Evolutionary conservation across 2,329 filamentous ascomycete species (phyloP).

Genomic region (Dactylellina parvicollis): DNA sequence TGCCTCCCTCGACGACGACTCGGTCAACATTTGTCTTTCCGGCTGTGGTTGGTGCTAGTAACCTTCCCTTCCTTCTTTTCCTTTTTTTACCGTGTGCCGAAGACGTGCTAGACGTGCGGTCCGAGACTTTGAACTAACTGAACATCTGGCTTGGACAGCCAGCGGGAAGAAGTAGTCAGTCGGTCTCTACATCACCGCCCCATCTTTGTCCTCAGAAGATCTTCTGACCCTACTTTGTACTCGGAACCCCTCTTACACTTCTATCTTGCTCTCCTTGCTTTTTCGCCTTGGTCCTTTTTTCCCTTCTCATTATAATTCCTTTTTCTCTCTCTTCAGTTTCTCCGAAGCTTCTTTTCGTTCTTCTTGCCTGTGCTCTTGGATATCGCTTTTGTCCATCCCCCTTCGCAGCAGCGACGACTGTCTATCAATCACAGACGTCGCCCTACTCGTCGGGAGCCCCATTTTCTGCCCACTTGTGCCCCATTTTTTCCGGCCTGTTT

Average conservation of each 20-base stretch:
- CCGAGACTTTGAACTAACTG: constrained; percentile 20
- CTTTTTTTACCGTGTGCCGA: constrained; percentile 33
- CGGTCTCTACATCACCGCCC: constrained; percentile 31
- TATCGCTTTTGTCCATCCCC: constrained; percentile 30
- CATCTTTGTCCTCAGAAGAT: constrained; percentile 36
- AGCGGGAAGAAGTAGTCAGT: constrained; percentile 1
- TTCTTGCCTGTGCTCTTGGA: constrained; percentile 28
- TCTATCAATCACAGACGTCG: constrained; percentile 12
- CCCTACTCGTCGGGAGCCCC: not conserved
- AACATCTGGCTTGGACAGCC: constrained; percentile 52
- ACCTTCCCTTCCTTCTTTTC: constrained; percentile 25
- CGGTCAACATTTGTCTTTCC: constrained; percentile 31
- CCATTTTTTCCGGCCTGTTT: constrained; percentile 12
- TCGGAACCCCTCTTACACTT: constrained; percentile 5
- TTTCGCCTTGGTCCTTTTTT: constrained; percentile 6
- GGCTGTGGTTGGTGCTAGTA: constrained; percentile 51
- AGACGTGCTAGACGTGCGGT: constrained; percentile 50
- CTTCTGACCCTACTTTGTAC: constrained; percentile 37
- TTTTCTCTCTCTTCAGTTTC: constrained; percentile 34
- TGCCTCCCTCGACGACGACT: constrained; percentile 51
- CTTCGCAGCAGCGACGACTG: constrained; percentile 15
- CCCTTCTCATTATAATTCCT: constrained; percentile 20
- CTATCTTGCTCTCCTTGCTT: constrained; percentile 1
- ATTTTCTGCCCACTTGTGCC: not conserved
- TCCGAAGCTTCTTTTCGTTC: constrained; percentile 45